Base-by-base conservation (phyloP, 228 moss, liverwort and hornwort genomes). In the Sphagnum magellanicum region DNA sequence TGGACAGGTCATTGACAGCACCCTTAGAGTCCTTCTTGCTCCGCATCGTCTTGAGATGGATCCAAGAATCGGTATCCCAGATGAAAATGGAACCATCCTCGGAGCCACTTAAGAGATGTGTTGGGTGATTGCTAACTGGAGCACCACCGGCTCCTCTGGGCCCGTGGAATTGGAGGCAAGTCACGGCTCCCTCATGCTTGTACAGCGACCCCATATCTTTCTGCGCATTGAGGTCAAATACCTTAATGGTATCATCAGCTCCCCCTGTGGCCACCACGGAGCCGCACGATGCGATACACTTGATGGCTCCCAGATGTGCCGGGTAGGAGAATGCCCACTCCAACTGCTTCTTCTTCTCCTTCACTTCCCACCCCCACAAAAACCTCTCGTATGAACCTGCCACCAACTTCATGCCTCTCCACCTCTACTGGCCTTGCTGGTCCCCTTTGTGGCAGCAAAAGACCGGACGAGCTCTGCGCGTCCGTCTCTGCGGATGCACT, bases 371-470 rank as follows among this genome's bases (percentile, higher is more conserved):
- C 15, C 94, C 94, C 94, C 94, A 98, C 5, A 98, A 60, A 71
- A 92, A 94, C 60, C 92, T 76, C 90, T 98, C 98, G 71, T 98
- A 98, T 0, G 94, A 98, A 0, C 98, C 98, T 7, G 94, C 98
- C 64, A 98, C 89, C 77, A 98, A 61, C 90, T 92, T 98, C 98
- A 98, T 98, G 71, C 52, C 67, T 55, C 8, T 50, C 11, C 47
- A 5, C 53, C 53, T 32, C 32, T 32, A 32, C 32, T 32, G 32
- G 3, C 32, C 32, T 32, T 32, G 3, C 32, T 32, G 32, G 2
- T 32, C 32, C 32, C 32, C 32, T 32, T 32, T 32, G 32, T 32
- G 32, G 3, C 32, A 32, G 3, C 32, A 32, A 32, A 32, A 32
- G 32, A 32, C 32, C 32, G 32, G 32, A 32, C 32, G 32, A 32